phyloP scores from a whole-genome alignment of 495 filamentous ascomycete species.

The Penicillium goetzii region DNA sequence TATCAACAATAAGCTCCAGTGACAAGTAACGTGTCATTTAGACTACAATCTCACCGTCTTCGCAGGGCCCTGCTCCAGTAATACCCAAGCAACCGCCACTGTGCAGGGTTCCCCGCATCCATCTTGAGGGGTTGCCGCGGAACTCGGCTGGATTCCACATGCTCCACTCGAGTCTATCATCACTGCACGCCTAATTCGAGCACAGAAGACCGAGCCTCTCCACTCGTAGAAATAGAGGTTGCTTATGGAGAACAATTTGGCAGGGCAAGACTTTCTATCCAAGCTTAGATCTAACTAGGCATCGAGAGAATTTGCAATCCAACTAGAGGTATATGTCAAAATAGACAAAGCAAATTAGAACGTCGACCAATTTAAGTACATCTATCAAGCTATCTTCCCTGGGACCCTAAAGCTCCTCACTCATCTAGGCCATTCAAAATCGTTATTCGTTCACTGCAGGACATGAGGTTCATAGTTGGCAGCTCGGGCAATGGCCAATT shows the following conservation, averaged over 20 bases:
- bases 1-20: background rate
- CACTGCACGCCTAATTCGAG: background rate
- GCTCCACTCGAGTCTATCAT: background rate
- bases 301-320: too few species aligned
- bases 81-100: background rate
- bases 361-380: too few species aligned
- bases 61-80: background rate
- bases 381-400: background rate
- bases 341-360: too few species aligned
- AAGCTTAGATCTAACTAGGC: too few species aligned
- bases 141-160: constrained; percentile 21
- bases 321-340: too few species aligned
- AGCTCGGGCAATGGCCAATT: background rate
- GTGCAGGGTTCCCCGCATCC: constrained; percentile 10
- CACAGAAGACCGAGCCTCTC: background rate
- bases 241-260: too few species aligned
- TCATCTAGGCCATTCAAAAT: background rate
- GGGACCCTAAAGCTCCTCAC: background rate
- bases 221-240: background rate
- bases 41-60: background rate
- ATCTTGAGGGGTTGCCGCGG: constrained; percentile 18
- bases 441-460: background rate
- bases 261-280: too few species aligned
- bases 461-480: background rate
- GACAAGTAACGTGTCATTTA: background rate